Evolutionary conservation across 2,329 filamentous ascomycete species (phyloP).

Genomic region (Stylonectria norvegica): DNA sequence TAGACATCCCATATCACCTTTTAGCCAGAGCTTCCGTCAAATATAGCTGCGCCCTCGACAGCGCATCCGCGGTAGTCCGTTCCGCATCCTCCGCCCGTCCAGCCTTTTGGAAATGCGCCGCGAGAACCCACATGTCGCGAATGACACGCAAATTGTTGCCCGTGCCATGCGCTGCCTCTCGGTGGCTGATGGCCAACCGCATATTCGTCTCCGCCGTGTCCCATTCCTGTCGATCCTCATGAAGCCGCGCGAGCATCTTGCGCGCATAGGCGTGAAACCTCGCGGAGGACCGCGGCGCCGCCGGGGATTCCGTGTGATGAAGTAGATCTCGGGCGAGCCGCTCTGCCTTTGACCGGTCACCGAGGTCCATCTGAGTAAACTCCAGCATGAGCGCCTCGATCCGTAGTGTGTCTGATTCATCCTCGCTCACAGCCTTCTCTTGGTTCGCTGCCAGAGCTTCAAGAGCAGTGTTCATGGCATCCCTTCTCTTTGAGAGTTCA

Average conservation of each 20-base stretch:
- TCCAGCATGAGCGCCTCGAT: conserved; percentile 35
- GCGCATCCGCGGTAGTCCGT: conserved; percentile 30
- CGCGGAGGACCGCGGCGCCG: conserved; percentile 26
- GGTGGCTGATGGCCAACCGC: conserved; percentile 31
- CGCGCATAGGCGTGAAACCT: conserved; percentile 38
- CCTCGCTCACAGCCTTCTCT: conserved; percentile 6
- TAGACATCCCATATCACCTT: too few species aligned
- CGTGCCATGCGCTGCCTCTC: conserved; percentile 35
- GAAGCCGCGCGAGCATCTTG: conserved; percentile 37
- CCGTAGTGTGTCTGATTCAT: conserved; percentile 26
- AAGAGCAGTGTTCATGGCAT: conserved; percentile 32
- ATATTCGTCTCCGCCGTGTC: conserved; percentile 33
- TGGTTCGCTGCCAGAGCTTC: conserved; percentile 20
- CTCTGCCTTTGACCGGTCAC: conserved; percentile 31
- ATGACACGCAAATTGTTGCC: conserved; percentile 35
- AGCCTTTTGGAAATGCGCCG: conserved; percentile 31
- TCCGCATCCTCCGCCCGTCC: conserved; percentile 28
- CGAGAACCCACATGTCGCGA: conserved; percentile 39
- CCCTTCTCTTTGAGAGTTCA: conserved; percentile 25
- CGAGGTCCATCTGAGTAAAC: conserved; percentile 39
- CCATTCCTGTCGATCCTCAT: conserved; percentile 33
- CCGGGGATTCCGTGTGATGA: conserved; percentile 22
- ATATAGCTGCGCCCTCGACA: conserved; percentile 31
- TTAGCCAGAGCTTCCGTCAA: too few species aligned
- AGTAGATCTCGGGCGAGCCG: conserved; percentile 29